A percentile compares a stretch with the other conserved stretches of the same genome.
Evolutionary conservation across 345 rosid genomes (phyloP).

Genomic region (Salix purpurea): DNA sequence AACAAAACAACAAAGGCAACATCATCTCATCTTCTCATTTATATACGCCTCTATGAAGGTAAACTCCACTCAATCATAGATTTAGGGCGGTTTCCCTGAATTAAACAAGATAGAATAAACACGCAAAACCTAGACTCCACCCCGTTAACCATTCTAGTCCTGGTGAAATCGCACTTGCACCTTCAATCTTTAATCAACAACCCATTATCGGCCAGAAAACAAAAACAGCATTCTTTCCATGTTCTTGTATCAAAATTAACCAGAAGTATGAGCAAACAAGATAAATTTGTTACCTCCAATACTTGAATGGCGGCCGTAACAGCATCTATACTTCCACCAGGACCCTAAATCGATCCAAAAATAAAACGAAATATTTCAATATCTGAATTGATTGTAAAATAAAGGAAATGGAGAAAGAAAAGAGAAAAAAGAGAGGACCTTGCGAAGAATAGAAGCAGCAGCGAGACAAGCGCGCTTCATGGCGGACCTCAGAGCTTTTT

Average conservation of each 20-base stretch:
- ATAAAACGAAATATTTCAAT: background rate
- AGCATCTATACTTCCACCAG: constrained; percentile 70
- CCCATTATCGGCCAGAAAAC: background rate
- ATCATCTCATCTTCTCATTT: background rate
- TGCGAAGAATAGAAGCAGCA: constrained; percentile 70
- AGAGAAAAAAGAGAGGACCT: constrained; percentile 37
- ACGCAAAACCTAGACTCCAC: background rate
- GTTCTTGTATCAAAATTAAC: background rate
- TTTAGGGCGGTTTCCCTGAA: background rate
- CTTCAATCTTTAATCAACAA: background rate
- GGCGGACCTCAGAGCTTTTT: constrained; percentile 72
- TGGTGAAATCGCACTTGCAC: constrained; percentile 5
- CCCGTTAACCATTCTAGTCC: background rate
- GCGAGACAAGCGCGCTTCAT: constrained; percentile 91
- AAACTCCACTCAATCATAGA: background rate
- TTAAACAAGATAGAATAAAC: background rate
- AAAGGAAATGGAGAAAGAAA: background rate
- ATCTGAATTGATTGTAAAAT: background rate
- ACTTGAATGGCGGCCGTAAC: constrained; percentile 82
- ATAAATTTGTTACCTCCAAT: constrained; percentile 54
- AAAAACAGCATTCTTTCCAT: background rate
- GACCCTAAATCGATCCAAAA: constrained; percentile 37
- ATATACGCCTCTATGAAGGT: background rate
- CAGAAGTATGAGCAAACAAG: background rate
- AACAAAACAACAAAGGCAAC: background rate